Base-by-base conservation (phyloP, 148 eudicot genomes). In the Rhododendron molle region DNA sequence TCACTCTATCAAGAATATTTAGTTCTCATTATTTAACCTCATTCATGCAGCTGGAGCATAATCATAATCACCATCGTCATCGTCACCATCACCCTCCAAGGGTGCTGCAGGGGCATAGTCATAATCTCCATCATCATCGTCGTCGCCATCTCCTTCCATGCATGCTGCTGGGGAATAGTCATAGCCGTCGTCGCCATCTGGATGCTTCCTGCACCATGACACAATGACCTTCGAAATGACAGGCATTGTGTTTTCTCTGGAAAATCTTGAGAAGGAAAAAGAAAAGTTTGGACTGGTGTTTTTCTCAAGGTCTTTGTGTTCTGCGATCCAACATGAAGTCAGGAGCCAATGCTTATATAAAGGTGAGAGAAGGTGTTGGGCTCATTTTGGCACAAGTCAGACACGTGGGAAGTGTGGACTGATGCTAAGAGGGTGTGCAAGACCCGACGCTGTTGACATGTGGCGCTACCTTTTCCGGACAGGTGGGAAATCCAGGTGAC, bases 21-120 rank as follows among this genome's bases (percentile, higher is more conserved):
- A 44, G 76, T 82, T 36, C 54, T 4, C 36, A 14, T 40, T 23
- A 2, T 28, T 81, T 14, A 50, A 16, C 82, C 32, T 43, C 40
- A 44, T 60, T 86, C 52, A 83, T 49, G 88, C 88, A 38, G 88
- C 88, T 32, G 88, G 88, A 83, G 88, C 88, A 77, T 74, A 86
- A 54, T 54, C 60, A 54, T 54, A 54, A 81, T 86, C 88, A 56
- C 76, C 85, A n/a, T 46, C 32, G 15, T 82, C 85, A 43, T 86
- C 88, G 38, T 78, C 85, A 7, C 32, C 84, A 9, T 82, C 88
- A 4, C 80, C 81, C 71, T 86, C 88, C 73, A 77, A 2, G 23
- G 80, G 76, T 56, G 85, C 85, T 20, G 85, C 85, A 6, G 85
- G 88, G n/a, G 88, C 88, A 83, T 78, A 86, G 47, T 86, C 88